Evolutionary conservation across 371 early-diverging fungal genomes (phyloP).

Genomic region (Mortierella sp.): DNA sequence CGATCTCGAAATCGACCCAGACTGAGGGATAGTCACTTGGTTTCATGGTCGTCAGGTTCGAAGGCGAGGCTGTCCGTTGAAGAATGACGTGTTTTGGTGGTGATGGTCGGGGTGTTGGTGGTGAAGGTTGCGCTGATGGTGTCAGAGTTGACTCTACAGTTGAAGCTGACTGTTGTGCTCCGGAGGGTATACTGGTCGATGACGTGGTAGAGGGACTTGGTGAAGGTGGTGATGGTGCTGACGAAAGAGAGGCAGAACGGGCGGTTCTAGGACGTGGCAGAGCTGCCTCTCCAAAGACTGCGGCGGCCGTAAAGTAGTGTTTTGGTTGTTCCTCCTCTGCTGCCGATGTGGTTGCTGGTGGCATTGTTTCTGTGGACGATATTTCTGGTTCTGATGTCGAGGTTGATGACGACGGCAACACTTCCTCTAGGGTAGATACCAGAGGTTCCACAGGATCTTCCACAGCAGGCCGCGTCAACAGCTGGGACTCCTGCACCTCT

Average conservation of each 20-base stretch:
- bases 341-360: not conserved
- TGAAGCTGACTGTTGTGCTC: not conserved
- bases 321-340: not conserved
- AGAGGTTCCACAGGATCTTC: not conserved
- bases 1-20: slow-evolving; percentile 77
- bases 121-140: not conserved
- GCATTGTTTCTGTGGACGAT: too few relatives aligned
- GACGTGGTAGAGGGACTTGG: not conserved
- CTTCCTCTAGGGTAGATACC: too few relatives aligned
- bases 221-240: not conserved
- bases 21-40: slow-evolving; percentile 68
- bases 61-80: slow-evolving; percentile 31
- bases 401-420: not conserved
- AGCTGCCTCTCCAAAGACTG: slow-evolving; percentile 41
- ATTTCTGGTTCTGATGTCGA: not conserved
- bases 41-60: slow-evolving; percentile 48
- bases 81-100: slow-evolving; percentile 10
- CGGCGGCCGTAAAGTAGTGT: slow-evolving; percentile 34
- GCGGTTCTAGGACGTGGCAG: slow-evolving; percentile 13
- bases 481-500: slow-evolving; percentile 28
- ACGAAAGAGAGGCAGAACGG: not conserved
- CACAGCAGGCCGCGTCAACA: slow-evolving; percentile 15
- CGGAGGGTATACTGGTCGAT: not conserved
- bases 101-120: slow-evolving; percentile 15
- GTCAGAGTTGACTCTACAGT: not conserved